phyloP scores from a whole-genome alignment of 2,329 filamentous ascomycete species.

The Alternaria sp. region DNA sequence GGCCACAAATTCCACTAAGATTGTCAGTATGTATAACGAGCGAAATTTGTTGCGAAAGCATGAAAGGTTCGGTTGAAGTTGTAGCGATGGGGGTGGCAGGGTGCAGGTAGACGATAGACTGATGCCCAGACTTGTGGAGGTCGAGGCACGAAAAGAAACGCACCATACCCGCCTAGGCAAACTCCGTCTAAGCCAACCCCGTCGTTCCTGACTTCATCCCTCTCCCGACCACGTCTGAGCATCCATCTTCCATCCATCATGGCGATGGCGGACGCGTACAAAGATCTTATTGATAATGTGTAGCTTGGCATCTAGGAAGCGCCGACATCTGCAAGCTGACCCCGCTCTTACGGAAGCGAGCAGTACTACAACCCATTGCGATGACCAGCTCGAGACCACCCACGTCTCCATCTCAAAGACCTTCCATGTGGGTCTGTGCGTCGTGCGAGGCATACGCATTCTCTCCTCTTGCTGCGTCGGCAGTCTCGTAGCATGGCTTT shows the following conservation, averaged over 20 bases:
- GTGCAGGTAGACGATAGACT: slow-evolving; percentile 31
- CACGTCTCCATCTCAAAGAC: not conserved
- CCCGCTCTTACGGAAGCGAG: slow-evolving; percentile 21
- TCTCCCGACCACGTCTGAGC: not conserved
- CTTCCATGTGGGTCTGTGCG: not conserved
- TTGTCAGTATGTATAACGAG: slow-evolving; percentile 20
- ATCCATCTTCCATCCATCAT: slow-evolving; percentile 1
- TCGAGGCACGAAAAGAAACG: slow-evolving; percentile 36
- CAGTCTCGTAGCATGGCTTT: not conserved
- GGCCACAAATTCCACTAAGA: slow-evolving; percentile 30
- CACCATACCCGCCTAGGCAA: slow-evolving; percentile 32
- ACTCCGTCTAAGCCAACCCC: slow-evolving; percentile 25
- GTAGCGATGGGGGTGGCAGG: slow-evolving; percentile 37
- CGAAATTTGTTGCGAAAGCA: slow-evolving; percentile 28
- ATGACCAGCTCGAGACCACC: slow-evolving; percentile 4
- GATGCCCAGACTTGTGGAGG: slow-evolving; percentile 30
- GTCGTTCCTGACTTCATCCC: slow-evolving; percentile 21
- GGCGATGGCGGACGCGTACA: slow-evolving; percentile 4
- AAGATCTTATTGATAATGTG: slow-evolving; percentile 6
- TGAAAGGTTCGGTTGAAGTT: slow-evolving; percentile 40
- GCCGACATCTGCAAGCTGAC: slow-evolving; percentile 9
- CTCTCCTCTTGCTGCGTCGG: not conserved
- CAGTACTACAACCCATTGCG: slow-evolving; percentile 10
- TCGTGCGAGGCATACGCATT: not conserved
- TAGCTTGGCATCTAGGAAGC: slow-evolving; percentile 14